Conservation (phyloP, 176 grass and related monocot species). For the Zoysia japonica region DNA sequence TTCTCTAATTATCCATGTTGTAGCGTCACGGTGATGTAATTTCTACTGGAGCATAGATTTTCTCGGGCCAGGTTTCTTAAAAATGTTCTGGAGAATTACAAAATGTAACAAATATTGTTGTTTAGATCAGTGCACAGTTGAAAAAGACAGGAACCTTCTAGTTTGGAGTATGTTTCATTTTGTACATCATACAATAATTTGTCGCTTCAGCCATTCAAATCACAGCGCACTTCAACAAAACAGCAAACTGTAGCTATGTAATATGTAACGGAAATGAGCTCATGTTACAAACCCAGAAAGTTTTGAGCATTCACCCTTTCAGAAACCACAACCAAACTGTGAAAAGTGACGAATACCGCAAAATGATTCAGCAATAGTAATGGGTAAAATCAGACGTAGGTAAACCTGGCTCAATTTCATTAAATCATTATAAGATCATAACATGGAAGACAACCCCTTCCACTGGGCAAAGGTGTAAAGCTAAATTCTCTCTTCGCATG, state of each 20-base stretch:
- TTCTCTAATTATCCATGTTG: constrained; percentile 31
- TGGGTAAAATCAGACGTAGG: background rate
- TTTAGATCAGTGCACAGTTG: constrained; percentile 5
- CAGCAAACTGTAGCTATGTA: background rate
- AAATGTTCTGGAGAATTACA: constrained; percentile 26
- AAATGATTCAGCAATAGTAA: background rate
- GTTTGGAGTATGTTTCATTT: background rate
- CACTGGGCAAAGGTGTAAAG: constrained; percentile 43
- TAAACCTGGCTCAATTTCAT: constrained; percentile 17
- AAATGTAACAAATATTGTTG: background rate
- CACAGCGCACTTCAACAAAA: background rate
- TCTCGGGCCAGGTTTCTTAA: constrained; percentile 35
- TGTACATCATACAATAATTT: background rate
- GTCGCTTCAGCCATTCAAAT: background rate
- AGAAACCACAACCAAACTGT: background rate
- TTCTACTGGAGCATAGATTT: constrained; percentile 31
- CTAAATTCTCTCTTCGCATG: constrained; percentile 47
- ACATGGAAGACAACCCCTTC: constrained; percentile 57
- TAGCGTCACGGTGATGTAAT: constrained; percentile 42
- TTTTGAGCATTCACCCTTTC: background rate
- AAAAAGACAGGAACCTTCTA: background rate
- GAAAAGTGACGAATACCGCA: background rate
- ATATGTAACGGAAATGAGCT: background rate
- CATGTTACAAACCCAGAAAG: background rate
- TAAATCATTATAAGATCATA: constrained; percentile 42